Percentiles rank a stretch among this genome's conserved stretches.
Conservation (phyloP, 2,329 filamentous ascomycete genomes). For the Botryotinia convoluta region DNA sequence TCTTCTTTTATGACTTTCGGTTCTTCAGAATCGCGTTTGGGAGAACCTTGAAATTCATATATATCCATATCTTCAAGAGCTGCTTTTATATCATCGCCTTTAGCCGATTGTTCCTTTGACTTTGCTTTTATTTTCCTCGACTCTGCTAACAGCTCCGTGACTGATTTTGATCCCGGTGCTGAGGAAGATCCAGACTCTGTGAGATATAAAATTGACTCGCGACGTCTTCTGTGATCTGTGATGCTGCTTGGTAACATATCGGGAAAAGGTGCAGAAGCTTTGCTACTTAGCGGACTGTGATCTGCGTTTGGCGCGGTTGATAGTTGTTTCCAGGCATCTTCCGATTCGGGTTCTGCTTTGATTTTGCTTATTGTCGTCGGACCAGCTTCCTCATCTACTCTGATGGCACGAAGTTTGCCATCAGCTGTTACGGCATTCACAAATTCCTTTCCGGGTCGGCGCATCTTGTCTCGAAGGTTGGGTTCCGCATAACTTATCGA, state of each 20-base stretch:
- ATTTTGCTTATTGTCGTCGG: slow-evolving; percentile 24
- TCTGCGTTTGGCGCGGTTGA: slow-evolving; percentile 31
- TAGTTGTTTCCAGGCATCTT: slow-evolving; percentile 37
- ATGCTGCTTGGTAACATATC: slow-evolving; percentile 33
- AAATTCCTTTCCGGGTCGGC: slow-evolving; percentile 72
- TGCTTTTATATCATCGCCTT: slow-evolving; percentile 25
- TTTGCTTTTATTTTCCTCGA: slow-evolving; percentile 33
- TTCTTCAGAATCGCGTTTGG: slow-evolving; percentile 21
- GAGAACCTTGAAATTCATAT: slow-evolving; percentile 36
- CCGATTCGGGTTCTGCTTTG: slow-evolving; percentile 34
- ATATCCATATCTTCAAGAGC: slow-evolving; percentile 32
- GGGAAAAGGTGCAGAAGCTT: slow-evolving; percentile 23
- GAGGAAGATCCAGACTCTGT: slow-evolving; percentile 24
- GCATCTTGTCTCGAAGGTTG: slow-evolving; percentile 79
- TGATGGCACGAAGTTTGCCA: slow-evolving; percentile 44
- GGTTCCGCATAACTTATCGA: slow-evolving; percentile 80
- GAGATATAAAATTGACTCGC: slow-evolving; percentile 36
- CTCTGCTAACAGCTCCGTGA: slow-evolving; percentile 37
- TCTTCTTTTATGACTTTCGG: slow-evolving; percentile 2
- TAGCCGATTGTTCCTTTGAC: slow-evolving; percentile 27
- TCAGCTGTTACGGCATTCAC: slow-evolving; percentile 71
- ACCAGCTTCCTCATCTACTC: slow-evolving; percentile 29
- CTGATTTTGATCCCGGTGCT: slow-evolving; percentile 29
- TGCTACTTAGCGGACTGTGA: slow-evolving; percentile 37
- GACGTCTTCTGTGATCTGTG: slow-evolving; percentile 36